A percentile compares a stretch with the other conserved stretches of the same genome.
These are phyloP conservation scores for Entrophospora sp. DNA, from an alignment of 192 early-diverging fungal species.

Conservation along the genomic window DNA sequence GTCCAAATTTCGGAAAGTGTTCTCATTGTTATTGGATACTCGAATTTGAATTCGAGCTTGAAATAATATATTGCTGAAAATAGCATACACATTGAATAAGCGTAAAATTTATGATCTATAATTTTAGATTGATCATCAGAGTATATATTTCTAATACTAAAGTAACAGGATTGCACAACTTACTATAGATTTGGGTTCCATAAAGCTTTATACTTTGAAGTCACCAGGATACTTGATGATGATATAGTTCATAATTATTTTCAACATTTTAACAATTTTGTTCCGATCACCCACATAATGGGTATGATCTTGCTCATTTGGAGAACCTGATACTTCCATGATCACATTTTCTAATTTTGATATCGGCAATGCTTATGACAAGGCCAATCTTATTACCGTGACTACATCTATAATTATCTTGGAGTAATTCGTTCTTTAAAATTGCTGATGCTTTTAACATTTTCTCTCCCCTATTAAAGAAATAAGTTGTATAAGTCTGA, in stretches of 20 bases:
- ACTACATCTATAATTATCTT: neutral
- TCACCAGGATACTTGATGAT: constrained; percentile 5
- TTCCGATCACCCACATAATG: constrained; percentile 5
- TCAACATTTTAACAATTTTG: constrained; percentile 9
- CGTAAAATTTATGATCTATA: neutral
- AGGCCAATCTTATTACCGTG: neutral
- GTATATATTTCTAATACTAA: too few relatives aligned
- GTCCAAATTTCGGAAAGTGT: neutral
- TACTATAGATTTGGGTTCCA: constrained; percentile 14
- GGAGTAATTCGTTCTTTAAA: neutral
- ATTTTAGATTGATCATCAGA: too few relatives aligned
- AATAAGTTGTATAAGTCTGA: neutral
- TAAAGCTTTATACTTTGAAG: constrained; percentile 13
- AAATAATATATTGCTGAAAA: neutral
- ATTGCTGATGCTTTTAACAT: neutral
- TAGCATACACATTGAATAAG: neutral
- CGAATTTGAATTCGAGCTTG: neutral
- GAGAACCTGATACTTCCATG: neutral
- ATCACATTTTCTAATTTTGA: neutral
- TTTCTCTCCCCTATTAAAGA: neutral
- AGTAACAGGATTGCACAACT: too few relatives aligned
- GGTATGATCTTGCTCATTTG: neutral
- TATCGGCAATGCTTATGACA: neutral
- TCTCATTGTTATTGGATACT: neutral
- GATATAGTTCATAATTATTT: constrained; percentile 13